Evolutionary conservation across 345 rosid genomes (phyloP).

Genomic region (Lumnitzera littorea): DNA sequence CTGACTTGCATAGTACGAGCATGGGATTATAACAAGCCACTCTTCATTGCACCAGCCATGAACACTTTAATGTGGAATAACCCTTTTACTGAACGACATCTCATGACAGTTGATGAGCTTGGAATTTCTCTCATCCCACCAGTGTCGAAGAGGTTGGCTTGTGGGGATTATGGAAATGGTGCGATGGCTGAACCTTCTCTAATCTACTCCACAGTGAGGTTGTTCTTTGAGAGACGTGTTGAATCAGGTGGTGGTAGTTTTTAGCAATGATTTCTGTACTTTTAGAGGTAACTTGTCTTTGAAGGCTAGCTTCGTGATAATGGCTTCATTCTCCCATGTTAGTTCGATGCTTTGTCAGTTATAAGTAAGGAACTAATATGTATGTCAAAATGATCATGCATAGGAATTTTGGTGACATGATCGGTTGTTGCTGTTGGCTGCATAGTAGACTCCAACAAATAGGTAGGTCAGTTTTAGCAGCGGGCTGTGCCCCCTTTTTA

Average conservation of each 20-base stretch:
- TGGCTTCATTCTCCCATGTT: too few relatives aligned
- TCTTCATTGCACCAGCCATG: slow-evolving; percentile 85
- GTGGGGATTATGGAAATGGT: slow-evolving; percentile 85
- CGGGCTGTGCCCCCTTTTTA: too few relatives aligned
- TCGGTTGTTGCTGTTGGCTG: too few relatives aligned
- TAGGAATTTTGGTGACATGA: too few relatives aligned
- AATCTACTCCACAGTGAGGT: slow-evolving; percentile 70
- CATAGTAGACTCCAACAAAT: too few relatives aligned
- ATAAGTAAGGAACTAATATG: too few relatives aligned
- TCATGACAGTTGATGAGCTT: slow-evolving; percentile 72
- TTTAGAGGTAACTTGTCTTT: too few relatives aligned
- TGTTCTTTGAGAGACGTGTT: slow-evolving; percentile 55
- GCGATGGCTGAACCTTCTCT: slow-evolving; percentile 89
- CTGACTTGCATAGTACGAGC: slow-evolving; percentile 84
- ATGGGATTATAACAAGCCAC: slow-evolving; percentile 82
- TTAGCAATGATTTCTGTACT: slow-evolving; percentile 5
- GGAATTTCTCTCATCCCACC: slow-evolving; percentile 87
- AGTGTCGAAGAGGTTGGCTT: slow-evolving; percentile 69
- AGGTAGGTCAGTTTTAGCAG: too few relatives aligned
- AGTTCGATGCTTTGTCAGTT: too few relatives aligned
- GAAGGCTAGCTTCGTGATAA: too few relatives aligned
- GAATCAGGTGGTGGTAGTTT: slow-evolving; percentile 16
- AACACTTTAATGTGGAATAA: slow-evolving; percentile 90
- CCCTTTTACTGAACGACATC: slow-evolving; percentile 85
- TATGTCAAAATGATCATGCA: too few relatives aligned